phyloP scores from a whole-genome alignment of 192 early-diverging fungal species.

The Nowakowskiella sp. region DNA sequence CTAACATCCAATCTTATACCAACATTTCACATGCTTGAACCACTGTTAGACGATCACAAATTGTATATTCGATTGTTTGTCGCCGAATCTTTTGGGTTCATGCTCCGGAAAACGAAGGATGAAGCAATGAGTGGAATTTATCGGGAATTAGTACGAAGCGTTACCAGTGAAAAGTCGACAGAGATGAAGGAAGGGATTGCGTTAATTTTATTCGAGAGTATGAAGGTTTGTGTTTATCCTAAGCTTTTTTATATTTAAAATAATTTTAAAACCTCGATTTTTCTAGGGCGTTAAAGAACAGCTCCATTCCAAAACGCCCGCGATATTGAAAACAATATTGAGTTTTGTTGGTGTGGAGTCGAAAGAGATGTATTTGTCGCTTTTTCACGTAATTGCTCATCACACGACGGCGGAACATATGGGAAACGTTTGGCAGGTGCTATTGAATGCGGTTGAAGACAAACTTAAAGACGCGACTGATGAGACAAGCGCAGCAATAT shows the following conservation, averaged over 20 bases:
- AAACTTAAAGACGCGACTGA: neutral
- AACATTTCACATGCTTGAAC: slow-evolving; percentile 45
- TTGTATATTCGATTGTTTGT: slow-evolving; percentile 78
- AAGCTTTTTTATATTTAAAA: neutral
- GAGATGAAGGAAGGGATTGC: slow-evolving; percentile 59
- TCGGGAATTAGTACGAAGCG: slow-evolving; percentile 51
- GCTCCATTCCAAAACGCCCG: slow-evolving; percentile 46
- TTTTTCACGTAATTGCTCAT: slow-evolving; percentile 26
- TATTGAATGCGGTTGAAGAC: neutral
- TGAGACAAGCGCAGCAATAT: neutral
- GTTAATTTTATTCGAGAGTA: slow-evolving; percentile 73
- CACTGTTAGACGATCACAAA: slow-evolving; percentile 64
- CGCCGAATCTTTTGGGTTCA: slow-evolving; percentile 84
- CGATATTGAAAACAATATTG: slow-evolving; percentile 24
- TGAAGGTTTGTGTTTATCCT: slow-evolving; percentile 48
- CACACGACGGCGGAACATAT: slow-evolving; percentile 21
- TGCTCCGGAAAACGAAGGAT: slow-evolving; percentile 69
- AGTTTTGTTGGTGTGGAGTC: slow-evolving; percentile 8
- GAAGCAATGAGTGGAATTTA: slow-evolving; percentile 55
- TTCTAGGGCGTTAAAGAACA: slow-evolving; percentile 38
- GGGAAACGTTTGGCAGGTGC: slow-evolving; percentile 23
- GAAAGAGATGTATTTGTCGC: slow-evolving; percentile 20
- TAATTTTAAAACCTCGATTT: neutral
- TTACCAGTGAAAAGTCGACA: slow-evolving; percentile 17
- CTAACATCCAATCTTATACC: slow-evolving; percentile 60